Evolutionary conservation across 805 yeast genomes (phyloP).

Genomic region (Sporopachydermia lactativora): DNA sequence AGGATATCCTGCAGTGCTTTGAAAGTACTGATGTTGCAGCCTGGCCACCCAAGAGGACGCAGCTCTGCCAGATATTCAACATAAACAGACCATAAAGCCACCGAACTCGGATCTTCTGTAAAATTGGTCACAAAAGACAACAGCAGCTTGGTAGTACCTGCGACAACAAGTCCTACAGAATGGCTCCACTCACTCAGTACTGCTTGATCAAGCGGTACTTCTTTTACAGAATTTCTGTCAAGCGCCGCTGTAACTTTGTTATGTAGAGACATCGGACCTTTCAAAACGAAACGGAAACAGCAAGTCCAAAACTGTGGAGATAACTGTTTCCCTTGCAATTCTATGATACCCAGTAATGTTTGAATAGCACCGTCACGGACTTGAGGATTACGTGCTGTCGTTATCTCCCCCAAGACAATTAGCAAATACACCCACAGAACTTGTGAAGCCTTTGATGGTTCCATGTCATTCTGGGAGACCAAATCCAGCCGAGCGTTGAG

Average conservation of each 20-base stretch:
- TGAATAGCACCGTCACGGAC: conserved; percentile 85
- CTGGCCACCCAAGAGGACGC: conserved; percentile 30
- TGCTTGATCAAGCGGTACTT: conserved; percentile 13
- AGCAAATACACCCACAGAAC: conserved; percentile 51
- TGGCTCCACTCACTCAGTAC: conserved; percentile 36
- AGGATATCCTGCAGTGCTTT: conserved; percentile 37
- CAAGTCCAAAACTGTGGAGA: conserved; percentile 46
- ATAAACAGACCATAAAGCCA: conserved; percentile 41
- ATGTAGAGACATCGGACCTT: conserved; percentile 16
- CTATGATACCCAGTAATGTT: conserved; percentile 72
- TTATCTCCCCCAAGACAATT: conserved; percentile 44
- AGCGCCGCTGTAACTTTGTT: conserved; percentile 12
- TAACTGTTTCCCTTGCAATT: conserved; percentile 46
- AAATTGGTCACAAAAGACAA: conserved; percentile 31
- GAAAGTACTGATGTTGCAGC: conserved; percentile 41
- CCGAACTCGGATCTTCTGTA: conserved; percentile 16
- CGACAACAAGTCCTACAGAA: conserved; percentile 43
- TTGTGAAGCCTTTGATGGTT: conserved; percentile 6
- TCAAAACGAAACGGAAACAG: conserved; percentile 50
- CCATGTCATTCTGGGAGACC: too few species aligned
- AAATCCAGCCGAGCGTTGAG: too few species aligned
- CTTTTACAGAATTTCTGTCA: conserved; percentile 9
- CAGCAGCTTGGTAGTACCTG: conserved; percentile 54
- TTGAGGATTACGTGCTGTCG: conserved; percentile 55
- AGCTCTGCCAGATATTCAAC: conserved; percentile 32